These are phyloP conservation scores for Stagonosporopsis tanaceti DNA, from an alignment of 2,329 filamentous ascomycete species.

Conservation along the genomic window DNA sequence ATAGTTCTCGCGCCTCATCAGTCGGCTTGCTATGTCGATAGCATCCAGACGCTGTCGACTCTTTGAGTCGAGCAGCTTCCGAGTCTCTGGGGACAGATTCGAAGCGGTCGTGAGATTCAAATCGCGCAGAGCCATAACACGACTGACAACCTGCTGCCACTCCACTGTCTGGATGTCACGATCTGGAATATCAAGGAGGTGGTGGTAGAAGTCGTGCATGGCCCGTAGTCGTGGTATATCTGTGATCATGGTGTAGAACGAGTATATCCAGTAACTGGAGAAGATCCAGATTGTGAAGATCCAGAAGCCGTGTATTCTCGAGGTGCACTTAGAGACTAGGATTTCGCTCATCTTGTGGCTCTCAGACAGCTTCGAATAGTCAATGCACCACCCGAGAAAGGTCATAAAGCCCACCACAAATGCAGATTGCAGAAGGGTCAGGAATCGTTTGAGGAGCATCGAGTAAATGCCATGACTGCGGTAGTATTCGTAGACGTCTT, in stretches of 20 bases:
- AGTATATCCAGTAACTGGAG: conserved; percentile 84
- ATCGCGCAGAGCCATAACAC: conserved; percentile 84
- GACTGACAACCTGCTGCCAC: conserved; percentile 88
- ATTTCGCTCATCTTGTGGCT: conserved; percentile 69
- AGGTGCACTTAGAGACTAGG: conserved; percentile 77
- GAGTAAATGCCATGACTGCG: conserved; percentile 84
- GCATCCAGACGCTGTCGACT: conserved; percentile 95
- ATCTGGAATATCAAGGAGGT: conserved; percentile 83
- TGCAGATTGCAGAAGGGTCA: conserved; percentile 80
- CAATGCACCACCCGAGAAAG: conserved; percentile 84
- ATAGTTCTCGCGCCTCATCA: conserved; percentile 98
- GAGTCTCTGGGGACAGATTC: conserved; percentile 65
- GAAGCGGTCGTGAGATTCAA: conserved; percentile 84
- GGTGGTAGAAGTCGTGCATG: conserved; percentile 84
- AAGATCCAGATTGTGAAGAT: conserved; percentile 85
- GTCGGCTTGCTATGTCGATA: conserved; percentile 92
- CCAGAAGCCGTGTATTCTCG: conserved; percentile 75
- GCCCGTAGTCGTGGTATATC: conserved; percentile 76
- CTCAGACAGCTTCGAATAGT: conserved; percentile 76
- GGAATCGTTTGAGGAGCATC: conserved; percentile 74
- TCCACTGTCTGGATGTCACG: conserved; percentile 92
- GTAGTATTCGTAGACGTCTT: conserved; percentile 87
- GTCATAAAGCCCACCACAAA: conserved; percentile 86
- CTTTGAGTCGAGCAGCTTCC: conserved; percentile 76
- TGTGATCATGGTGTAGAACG: conserved; percentile 75